Evolutionary conservation across 306 rosid genomes (phyloP).

Genomic region (Malus sylvestris): DNA sequence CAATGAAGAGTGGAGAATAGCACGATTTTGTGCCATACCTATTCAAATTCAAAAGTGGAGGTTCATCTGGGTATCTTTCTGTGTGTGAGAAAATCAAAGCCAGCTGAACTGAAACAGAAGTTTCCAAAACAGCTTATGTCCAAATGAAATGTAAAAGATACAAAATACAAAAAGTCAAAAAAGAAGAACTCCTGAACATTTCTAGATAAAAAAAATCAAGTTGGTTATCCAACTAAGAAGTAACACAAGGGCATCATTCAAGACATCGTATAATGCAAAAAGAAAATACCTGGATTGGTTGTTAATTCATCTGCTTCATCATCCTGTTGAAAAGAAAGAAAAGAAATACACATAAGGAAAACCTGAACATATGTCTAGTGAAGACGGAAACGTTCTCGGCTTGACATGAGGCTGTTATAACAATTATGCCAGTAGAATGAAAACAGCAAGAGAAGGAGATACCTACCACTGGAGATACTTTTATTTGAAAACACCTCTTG

Average conservation of each 20-base stretch:
- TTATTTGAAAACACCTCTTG: constrained; percentile 70
- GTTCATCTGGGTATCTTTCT: constrained; percentile 94
- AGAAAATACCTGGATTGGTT: constrained; percentile 56
- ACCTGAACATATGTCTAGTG: not conserved
- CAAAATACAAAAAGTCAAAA: constrained; percentile 1
- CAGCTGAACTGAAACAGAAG: constrained; percentile 73
- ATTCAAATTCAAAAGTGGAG: constrained; percentile 83
- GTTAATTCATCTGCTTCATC: constrained; percentile 62
- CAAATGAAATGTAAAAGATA: constrained; percentile 9
- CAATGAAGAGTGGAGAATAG: not conserved
- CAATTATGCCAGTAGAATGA: not conserved
- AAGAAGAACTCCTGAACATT: constrained; percentile 11
- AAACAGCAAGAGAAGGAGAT: not conserved
- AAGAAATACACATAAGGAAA: constrained; percentile 11
- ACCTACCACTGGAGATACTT: constrained; percentile 61
- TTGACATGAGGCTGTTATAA: not conserved
- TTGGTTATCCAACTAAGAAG: not conserved
- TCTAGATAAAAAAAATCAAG: not conserved
- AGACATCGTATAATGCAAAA: constrained; percentile 1
- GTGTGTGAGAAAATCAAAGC: constrained; percentile 87
- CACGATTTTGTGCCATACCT: constrained; percentile 38
- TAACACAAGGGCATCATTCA: constrained; percentile 13
- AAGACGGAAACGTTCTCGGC: not conserved
- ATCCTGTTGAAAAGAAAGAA: constrained; percentile 52
- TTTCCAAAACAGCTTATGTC: constrained; percentile 15